Percentiles rank a stretch among this genome's conserved stretches.
These are phyloP conservation scores for Gynochthodes officinalis DNA, from an alignment of 257 asterid species.

Conservation along the genomic window DNA sequence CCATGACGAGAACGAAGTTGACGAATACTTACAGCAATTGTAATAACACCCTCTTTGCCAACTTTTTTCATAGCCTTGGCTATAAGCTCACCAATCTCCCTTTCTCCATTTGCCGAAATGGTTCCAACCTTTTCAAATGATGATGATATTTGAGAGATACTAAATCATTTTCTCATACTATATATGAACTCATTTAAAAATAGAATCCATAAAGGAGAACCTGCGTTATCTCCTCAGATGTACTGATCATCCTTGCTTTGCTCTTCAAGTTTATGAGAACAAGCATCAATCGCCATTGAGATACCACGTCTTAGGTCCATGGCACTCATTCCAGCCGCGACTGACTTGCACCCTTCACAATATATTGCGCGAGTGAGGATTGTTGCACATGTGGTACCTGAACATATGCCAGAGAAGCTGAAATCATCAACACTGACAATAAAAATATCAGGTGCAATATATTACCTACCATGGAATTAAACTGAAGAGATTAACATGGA, in stretches of 20 bases:
- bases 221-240: conserved; percentile 62
- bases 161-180: neutral
- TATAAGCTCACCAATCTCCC: conserved; percentile 59
- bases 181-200: neutral
- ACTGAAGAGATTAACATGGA: no score
- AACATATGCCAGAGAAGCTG: neutral
- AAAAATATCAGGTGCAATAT: neutral
- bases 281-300: conserved; percentile 53
- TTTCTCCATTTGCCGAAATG: conserved; percentile 59
- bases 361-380: conserved; percentile 50
- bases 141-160: neutral
- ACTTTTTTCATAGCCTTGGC: conserved; percentile 71
- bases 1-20: neutral
- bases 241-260: conserved; percentile 55
- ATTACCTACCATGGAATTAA: no score
- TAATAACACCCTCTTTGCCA: conserved; percentile 71
- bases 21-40: conserved; percentile 45
- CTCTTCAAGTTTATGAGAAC: conserved; percentile 49
- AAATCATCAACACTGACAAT: neutral
- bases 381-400: conserved; percentile 64
- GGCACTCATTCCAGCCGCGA: conserved; percentile 69
- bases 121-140: conserved; percentile 46
- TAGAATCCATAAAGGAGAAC: conserved; percentile 14
- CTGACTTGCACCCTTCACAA: conserved; percentile 62
- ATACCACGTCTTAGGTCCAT: conserved; percentile 68